A percentile compares a stretch with the other conserved stretches of the same genome.
phyloP scores from a whole-genome alignment of 2,329 filamentous ascomycete genomes.

The Pseudogymnoascus sp. region DNA sequence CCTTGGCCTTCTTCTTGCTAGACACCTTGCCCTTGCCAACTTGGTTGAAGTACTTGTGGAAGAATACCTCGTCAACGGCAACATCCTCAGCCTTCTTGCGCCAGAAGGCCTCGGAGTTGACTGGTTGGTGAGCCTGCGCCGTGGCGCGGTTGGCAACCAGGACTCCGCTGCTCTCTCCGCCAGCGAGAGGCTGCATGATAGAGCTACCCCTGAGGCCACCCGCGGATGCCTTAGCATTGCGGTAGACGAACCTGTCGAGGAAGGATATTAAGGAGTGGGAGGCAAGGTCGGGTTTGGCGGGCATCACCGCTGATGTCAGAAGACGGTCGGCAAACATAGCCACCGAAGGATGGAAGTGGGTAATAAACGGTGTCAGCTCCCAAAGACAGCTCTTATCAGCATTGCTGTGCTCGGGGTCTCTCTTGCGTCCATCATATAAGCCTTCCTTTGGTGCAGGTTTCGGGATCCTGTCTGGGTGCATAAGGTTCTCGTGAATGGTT shows the following conservation, averaged over 20 bases:
- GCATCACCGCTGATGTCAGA: slow-evolving; percentile 60
- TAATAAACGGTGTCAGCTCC: slow-evolving; percentile 72
- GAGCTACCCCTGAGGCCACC: slow-evolving; percentile 66
- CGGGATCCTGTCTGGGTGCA: slow-evolving; percentile 10
- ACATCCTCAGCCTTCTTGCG: slow-evolving; percentile 82
- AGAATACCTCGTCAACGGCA: slow-evolving; percentile 89
- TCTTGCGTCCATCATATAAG: slow-evolving; percentile 79
- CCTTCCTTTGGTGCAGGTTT: slow-evolving; percentile 22
- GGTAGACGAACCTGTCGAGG: slow-evolving; percentile 97
- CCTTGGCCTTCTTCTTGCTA: slow-evolving; percentile 49
- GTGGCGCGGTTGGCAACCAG: slow-evolving; percentile 42
- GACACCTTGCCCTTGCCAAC: slow-evolving; percentile 55
- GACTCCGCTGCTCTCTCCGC: slow-evolving; percentile 51
- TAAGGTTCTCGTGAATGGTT: slow-evolving; percentile 18
- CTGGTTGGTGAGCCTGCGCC: slow-evolving; percentile 49
- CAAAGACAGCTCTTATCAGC: slow-evolving; percentile 90
- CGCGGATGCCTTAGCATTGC: slow-evolving; percentile 69
- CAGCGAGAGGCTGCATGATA: slow-evolving; percentile 90
- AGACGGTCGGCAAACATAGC: slow-evolving; percentile 71
- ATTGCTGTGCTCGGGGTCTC: slow-evolving; percentile 85
- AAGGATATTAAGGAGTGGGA: slow-evolving; percentile 91
- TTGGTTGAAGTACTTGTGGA: slow-evolving; percentile 90
- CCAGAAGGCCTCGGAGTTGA: slow-evolving; percentile 91
- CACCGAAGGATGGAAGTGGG: slow-evolving; percentile 90
- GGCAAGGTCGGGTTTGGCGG: slow-evolving; percentile 82